Percentiles rank a stretch among this genome's conserved stretches.
phyloP scores from a whole-genome alignment of 331 rosid species.

The Rosa hybrid region DNA sequence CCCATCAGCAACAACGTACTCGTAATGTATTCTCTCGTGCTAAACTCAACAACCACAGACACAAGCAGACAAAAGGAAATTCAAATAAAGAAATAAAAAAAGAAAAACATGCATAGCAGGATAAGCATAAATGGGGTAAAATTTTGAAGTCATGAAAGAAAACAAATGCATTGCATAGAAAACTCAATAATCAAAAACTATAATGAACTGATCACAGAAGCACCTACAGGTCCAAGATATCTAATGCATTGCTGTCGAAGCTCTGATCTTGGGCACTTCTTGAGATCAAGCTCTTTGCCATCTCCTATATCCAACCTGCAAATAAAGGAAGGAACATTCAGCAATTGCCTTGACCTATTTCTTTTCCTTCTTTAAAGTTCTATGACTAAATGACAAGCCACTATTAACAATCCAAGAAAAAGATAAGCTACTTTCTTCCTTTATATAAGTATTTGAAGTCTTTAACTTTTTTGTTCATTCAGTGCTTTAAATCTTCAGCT shows the following conservation, averaged over 20 bases:
- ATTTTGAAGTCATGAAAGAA: conserved; percentile 11
- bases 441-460: neutral
- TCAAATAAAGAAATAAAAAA: neutral
- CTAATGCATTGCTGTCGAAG: conserved; percentile 77
- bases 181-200: neutral
- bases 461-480: neutral
- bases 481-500: neutral
- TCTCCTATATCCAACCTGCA: conserved; percentile 89
- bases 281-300: conserved; percentile 73
- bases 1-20: conserved; percentile 59
- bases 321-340: neutral
- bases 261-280: conserved; percentile 59
- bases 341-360: neutral
- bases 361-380: neutral
- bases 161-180: conserved; percentile 10
- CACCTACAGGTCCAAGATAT: conserved; percentile 94
- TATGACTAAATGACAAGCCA: neutral
- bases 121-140: conserved; percentile 15
- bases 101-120: conserved; percentile 18
- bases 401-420: neutral
- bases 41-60: conserved; percentile 25
- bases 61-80: neutral
- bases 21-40: conserved; percentile 82
- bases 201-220: conserved; percentile 12
- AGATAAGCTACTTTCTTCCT: neutral